A percentile compares a stretch with the other conserved stretches of the same genome.
These are phyloP conservation scores for Meripilus lineatus DNA, from an alignment of 1,284 basidiomycete genomes.

Conservation along the genomic window DNA sequence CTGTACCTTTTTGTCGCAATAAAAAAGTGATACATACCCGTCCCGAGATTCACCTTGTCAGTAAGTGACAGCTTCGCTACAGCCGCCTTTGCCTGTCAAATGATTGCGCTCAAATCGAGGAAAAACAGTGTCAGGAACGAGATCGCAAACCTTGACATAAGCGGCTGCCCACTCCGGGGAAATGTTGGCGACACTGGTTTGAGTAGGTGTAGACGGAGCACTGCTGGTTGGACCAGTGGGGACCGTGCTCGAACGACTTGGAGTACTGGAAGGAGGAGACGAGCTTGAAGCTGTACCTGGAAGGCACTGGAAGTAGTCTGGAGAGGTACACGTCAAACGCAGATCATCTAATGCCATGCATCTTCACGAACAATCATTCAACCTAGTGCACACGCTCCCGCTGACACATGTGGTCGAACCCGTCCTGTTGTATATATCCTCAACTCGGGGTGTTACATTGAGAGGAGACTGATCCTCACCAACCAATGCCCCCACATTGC, in stretches of 20 bases:
- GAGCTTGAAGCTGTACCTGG: conserved; percentile 27
- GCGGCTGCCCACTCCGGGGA: conserved; percentile 51
- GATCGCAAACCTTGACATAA: conserved; percentile 45
- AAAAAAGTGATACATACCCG: conserved; percentile 32
- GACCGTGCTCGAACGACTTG: not conserved
- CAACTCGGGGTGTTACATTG: not conserved
- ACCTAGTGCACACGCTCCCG: conserved; percentile 34
- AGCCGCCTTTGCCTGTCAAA: conserved; percentile 37
- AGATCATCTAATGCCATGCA: not conserved
- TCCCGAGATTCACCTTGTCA: conserved; percentile 54
- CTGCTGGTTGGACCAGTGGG: conserved; percentile 8
- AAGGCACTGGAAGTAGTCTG: conserved; percentile 46
- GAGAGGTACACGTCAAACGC: not conserved
- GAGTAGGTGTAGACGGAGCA: conserved; percentile 37
- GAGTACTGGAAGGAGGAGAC: conserved; percentile 13
- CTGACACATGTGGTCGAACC: conserved; percentile 40
- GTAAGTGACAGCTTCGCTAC: conserved; percentile 44
- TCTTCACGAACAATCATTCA: conserved; percentile 37
- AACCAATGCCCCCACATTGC: conserved; percentile 48
- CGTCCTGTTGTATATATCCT: conserved; percentile 26
- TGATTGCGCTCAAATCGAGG: not conserved
- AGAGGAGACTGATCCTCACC: conserved; percentile 27
- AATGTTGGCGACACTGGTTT: conserved; percentile 34
- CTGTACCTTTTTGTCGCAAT: no score
- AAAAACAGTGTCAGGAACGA: not conserved